A percentile compares a stretch with the other conserved stretches of the same genome.
Evolutionary conservation across 176 grass and related monocot genomes (phyloP).

Genomic region (Rhynchospora breviuscula): DNA sequence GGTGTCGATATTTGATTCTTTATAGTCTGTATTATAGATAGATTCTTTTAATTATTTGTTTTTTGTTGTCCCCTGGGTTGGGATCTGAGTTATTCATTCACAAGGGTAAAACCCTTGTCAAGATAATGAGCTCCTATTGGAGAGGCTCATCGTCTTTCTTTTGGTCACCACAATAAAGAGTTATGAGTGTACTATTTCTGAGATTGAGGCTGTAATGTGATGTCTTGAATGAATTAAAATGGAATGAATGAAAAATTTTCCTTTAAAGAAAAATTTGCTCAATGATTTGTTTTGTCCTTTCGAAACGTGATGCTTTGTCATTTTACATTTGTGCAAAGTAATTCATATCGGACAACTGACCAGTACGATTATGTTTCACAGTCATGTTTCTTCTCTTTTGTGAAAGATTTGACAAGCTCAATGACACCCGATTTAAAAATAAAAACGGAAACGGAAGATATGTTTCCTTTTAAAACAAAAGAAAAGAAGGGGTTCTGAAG

Average conservation of each 20-base stretch:
- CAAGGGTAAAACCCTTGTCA: not conserved
- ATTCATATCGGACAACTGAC: not conserved
- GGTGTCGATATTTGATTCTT: not conserved
- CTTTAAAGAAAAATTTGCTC: not conserved
- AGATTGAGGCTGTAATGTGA: not conserved
- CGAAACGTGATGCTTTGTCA: not conserved
- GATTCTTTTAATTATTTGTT: slow-evolving; percentile 14
- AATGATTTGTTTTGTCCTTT: not conserved
- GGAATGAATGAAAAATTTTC: not conserved
- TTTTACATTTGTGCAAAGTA: not conserved
- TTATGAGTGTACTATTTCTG: slow-evolving; percentile 1
- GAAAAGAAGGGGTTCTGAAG: not conserved
- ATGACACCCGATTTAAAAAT: too few species aligned
- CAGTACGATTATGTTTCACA: not conserved
- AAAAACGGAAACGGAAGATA: not conserved
- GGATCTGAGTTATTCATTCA: slow-evolving; percentile 6
- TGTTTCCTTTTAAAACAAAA: too few species aligned
- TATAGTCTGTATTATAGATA: not conserved
- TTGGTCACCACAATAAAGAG: slow-evolving; percentile 4
- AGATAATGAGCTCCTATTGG: slow-evolving; percentile 19
- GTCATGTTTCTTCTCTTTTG: not conserved
- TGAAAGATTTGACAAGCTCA: not conserved
- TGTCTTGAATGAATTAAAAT: slow-evolving; percentile 1
- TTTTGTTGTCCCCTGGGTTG: not conserved
- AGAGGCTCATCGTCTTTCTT: slow-evolving; percentile 12